Base-by-base conservation (phyloP, 2,329 filamentous ascomycete species). In the Pseudogymnoascus sp. region DNA sequence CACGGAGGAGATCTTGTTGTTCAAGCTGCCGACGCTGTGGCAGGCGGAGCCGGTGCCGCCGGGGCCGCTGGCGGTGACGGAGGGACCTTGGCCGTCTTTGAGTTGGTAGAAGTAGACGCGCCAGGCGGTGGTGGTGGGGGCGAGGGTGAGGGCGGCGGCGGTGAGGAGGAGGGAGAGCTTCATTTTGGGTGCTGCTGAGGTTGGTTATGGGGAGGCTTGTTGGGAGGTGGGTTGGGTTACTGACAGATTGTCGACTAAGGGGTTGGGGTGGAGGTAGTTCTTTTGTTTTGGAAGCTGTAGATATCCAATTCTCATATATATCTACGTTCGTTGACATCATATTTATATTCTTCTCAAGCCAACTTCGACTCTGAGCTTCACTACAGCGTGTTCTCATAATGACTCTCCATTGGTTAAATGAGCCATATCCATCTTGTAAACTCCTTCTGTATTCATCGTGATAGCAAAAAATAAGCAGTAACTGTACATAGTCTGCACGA, bases 51-150 rank as follows among this genome's bases (percentile, higher is more conserved):
- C 59, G 5, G 59, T 37, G 14, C 38, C 23, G 3, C 56, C 28
- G 3, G 56, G 56, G 2, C 56, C 56, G 25, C 34, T 42, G 37
- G 14, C 9, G 3, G 56, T 60, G n/a, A 60, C 40, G 9, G 56
- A 40, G 3, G 28, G 28, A 7, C 56, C 56, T 5, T 18, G 12
- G 5, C 21, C 56, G 8, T 18, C 8, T 16, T 60, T 14, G 37
- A 60, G 56, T n/a, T 60, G 56, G 8, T 42, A 60, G 56, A 60
- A 40, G 56, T 60, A 60, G 6, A 60, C 28, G 8, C 56, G 25
- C 56, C 56, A 60, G 3, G 56, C 56, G 12, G 56, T 18, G 3
- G 37, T 25, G 14, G 34, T 40, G 28, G 56, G 56, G 14, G 23
- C 8, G 4, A 60, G 14, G 56, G 56, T 8, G 34, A 60, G 28